phyloP scores from a whole-genome alignment of 2,329 filamentous ascomycete species.

The Penicillium brasilianum region DNA sequence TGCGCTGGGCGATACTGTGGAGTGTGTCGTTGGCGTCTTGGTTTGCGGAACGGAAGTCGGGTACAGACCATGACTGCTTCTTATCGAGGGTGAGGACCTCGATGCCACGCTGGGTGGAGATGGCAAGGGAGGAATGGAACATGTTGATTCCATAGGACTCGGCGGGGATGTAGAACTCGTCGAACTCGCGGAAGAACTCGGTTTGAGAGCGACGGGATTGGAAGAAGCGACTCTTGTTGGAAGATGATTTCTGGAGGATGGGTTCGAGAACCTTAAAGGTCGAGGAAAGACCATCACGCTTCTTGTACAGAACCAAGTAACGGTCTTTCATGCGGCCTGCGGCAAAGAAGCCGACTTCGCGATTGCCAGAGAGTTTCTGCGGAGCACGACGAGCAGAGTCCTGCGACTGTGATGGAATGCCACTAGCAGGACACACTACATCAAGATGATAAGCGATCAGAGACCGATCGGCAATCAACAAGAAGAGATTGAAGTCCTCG shows the following conservation, averaged over 20 bases:
- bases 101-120: conserved; percentile 88
- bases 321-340: conserved; percentile 97
- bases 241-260: conserved; percentile 88
- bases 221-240: conserved; percentile 76
- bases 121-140: conserved; percentile 91
- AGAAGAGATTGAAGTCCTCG: conserved; percentile 91
- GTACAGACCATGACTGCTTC: conserved; percentile 92
- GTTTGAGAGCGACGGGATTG: conserved; percentile 71
- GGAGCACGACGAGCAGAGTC: conserved; percentile 85
- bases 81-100: conserved; percentile 97
- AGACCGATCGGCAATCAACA: conserved; percentile 88
- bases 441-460: conserved; percentile 94
- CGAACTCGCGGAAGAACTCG: conserved; percentile 96
- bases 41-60: conserved; percentile 71
- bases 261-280: conserved; percentile 96
- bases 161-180: conserved; percentile 96
- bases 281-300: conserved; percentile 86
- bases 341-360: conserved; percentile 96
- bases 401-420: conserved; percentile 55
- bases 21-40: conserved; percentile 66
- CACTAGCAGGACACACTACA: conserved; percentile 67
- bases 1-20: conserved; percentile 80
- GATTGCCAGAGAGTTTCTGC: conserved; percentile 81
- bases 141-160: conserved; percentile 96
- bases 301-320: conserved; percentile 94